Evolutionary conservation across 108 stramenopile species (phyloP).

Genomic region (Skeletonema marinoi): DNA sequence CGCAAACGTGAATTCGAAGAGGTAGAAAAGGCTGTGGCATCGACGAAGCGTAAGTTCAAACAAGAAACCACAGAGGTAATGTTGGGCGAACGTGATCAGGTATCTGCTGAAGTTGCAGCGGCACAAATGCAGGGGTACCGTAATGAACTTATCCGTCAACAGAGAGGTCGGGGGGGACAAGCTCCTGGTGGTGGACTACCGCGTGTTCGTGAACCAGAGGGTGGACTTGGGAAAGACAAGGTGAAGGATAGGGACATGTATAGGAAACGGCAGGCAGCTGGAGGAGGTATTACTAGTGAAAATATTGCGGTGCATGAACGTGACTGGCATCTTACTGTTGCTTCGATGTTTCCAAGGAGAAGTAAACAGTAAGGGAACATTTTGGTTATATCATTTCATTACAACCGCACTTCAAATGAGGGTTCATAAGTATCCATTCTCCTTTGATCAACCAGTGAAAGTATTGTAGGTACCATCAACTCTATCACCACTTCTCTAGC

Average conservation of each 20-base stretch:
- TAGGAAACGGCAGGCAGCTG: constrained; percentile 82
- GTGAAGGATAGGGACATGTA: constrained; percentile 81
- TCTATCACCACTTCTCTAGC: no score
- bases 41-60: constrained; percentile 78
- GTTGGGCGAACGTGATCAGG: constrained; percentile 88
- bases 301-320: constrained; percentile 75
- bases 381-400: no score
- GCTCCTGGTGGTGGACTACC: constrained; percentile 29
- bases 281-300: constrained; percentile 79
- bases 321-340: constrained; percentile 85
- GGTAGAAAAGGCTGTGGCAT: constrained; percentile 74
- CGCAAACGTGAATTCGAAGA: constrained; percentile 68
- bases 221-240: constrained; percentile 63
- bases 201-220: constrained; percentile 79
- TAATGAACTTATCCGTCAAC: constrained; percentile 80
- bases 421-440: no score
- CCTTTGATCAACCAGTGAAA: no score
- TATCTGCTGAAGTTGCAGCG: constrained; percentile 72
- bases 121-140: constrained; percentile 91
- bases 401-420: no score
- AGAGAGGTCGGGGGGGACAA: constrained; percentile 55
- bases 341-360: constrained; percentile 58
- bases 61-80: constrained; percentile 83
- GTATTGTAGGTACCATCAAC: no score
- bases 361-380: background rate